Percentiles rank a stretch among this genome's conserved stretches.
These are phyloP conservation scores for Entomortierella lignicola DNA, from an alignment of 192 early-diverging fungal genomes.

Conservation along the genomic window DNA sequence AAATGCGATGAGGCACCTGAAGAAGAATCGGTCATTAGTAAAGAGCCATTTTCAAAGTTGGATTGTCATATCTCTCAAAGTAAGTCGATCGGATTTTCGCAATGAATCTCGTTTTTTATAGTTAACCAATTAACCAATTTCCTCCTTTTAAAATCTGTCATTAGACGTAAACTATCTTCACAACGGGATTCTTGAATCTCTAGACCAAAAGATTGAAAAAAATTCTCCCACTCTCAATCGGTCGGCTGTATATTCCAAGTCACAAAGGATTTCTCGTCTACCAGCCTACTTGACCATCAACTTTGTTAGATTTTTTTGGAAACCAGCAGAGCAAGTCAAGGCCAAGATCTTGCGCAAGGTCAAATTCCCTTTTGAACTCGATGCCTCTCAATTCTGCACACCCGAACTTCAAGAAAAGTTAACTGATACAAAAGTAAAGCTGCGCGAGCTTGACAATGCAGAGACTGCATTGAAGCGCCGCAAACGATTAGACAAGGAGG, in stretches of 20 bases:
- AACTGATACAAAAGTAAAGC: constrained; percentile 64
- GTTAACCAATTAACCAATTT: not conserved
- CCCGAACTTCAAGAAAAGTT: constrained; percentile 84
- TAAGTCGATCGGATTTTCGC: constrained; percentile 15
- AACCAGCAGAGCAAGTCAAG: constrained; percentile 76
- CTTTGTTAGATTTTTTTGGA: constrained; percentile 98
- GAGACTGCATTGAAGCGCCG: constrained; percentile 62
- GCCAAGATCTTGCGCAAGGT: constrained; percentile 97
- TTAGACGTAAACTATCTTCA: constrained; percentile 84
- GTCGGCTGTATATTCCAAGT: constrained; percentile 83
- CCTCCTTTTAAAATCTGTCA: not conserved
- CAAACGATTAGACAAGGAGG: constrained; percentile 55
- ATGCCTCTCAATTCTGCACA: constrained; percentile 89
- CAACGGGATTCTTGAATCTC: constrained; percentile 72
- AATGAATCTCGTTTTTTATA: not conserved
- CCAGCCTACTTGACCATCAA: constrained; percentile 90
- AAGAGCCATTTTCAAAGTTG: constrained; percentile 84
- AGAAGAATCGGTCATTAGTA: constrained; percentile 69
- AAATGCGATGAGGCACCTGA: constrained; percentile 85
- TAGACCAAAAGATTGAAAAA: constrained; percentile 92
- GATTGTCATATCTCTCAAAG: constrained; percentile 72
- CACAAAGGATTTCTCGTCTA: constrained; percentile 81
- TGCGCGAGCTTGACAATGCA: constrained; percentile 81
- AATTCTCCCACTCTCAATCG: constrained; percentile 83
- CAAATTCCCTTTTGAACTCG: constrained; percentile 93